These are phyloP conservation scores for Didymella pomorum DNA, from an alignment of 2,329 filamentous ascomycete species.

Conservation along the genomic window DNA sequence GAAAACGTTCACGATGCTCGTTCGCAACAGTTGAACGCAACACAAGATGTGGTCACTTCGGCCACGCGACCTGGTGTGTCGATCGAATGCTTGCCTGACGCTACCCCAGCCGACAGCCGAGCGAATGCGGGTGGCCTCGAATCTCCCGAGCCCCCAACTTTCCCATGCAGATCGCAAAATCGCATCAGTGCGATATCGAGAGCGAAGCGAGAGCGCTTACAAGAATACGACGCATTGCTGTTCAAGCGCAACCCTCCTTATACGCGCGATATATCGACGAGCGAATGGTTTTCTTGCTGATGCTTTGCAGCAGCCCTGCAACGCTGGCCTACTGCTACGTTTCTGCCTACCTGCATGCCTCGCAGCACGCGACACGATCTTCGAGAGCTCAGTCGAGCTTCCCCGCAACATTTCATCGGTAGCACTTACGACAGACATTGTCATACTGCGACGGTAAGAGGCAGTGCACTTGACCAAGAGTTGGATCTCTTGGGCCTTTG, in stretches of 20 bases:
- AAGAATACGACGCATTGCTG: not conserved
- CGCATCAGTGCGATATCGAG: not conserved
- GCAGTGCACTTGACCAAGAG: constrained; percentile 2
- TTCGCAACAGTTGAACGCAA: not conserved
- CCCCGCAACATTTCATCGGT: not conserved
- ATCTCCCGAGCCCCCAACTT: not conserved
- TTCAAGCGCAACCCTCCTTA: no score
- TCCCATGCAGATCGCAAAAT: not conserved
- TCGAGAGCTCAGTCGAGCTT: not conserved
- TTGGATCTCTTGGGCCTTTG: not conserved
- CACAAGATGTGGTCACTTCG: constrained; percentile 4
- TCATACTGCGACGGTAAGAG: not conserved
- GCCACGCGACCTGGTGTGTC: constrained; percentile 7
- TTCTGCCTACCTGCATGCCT: not conserved
- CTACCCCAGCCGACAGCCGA: constrained; percentile 5
- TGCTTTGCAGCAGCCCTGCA: no score
- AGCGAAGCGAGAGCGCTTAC: not conserved
- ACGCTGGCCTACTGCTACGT: not conserved
- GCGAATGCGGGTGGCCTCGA: constrained; percentile 2
- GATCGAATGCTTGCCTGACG: constrained; percentile 3
- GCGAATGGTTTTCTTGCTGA: no score
- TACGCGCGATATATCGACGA: not conserved
- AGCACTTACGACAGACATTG: no score
- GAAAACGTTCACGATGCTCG: not conserved
- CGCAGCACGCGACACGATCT: not conserved